These are phyloP conservation scores for Boletus sp. DNA, from an alignment of 768 basidiomycete genomes.

Conservation along the genomic window DNA sequence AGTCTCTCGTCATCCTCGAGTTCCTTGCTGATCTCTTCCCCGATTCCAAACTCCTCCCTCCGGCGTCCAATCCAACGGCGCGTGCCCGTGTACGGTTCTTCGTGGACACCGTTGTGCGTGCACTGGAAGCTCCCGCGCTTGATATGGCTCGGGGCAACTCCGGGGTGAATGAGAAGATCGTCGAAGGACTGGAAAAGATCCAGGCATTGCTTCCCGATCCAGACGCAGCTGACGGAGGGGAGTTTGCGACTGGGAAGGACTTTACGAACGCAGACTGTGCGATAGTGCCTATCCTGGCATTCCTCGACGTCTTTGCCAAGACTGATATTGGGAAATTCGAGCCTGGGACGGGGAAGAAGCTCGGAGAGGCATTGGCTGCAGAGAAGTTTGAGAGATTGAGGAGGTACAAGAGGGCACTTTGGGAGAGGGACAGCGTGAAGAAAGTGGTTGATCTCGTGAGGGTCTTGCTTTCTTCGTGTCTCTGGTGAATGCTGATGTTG, in stretches of 20 bases:
- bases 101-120: constrained; percentile 49
- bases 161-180: neutral
- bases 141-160: constrained; percentile 27
- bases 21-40: constrained; percentile 55
- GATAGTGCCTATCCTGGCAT: constrained; percentile 53
- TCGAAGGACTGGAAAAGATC: constrained; percentile 1
- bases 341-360: constrained; percentile 43
- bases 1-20: constrained; percentile 63
- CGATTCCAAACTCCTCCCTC: neutral
- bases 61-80: constrained; percentile 42
- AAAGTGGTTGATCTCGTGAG: constrained; percentile 1
- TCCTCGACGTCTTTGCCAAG: constrained; percentile 40
- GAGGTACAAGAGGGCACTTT: constrained; percentile 47
- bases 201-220: constrained; percentile 30
- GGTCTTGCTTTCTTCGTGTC: neutral
- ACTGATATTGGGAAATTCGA: constrained; percentile 51
- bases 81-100: constrained; percentile 63
- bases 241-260: constrained; percentile 34
- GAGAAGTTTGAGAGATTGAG: constrained; percentile 47
- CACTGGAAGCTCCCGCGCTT: constrained; percentile 38
- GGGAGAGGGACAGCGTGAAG: constrained; percentile 35
- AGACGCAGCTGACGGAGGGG: constrained; percentile 41
- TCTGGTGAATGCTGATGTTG: neutral
- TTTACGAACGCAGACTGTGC: constrained; percentile 64
- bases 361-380: constrained; percentile 39